Conservation (phyloP, 1,139 yeast genomes). For the Yamadazyma atlantica region DNA sequence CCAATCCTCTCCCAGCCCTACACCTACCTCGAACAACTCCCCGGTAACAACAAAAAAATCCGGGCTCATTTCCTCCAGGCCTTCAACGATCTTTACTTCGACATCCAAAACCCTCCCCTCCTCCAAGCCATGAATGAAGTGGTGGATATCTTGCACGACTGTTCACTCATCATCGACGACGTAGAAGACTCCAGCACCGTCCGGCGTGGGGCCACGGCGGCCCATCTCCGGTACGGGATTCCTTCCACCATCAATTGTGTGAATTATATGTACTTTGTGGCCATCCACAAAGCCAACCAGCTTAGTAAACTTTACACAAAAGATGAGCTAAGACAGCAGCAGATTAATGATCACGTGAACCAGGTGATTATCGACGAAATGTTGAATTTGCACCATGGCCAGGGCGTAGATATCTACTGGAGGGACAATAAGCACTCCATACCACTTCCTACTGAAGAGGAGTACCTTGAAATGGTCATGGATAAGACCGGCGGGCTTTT, state of each 20-base stretch:
- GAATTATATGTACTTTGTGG: constrained; percentile 76
- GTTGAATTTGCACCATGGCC: constrained; percentile 82
- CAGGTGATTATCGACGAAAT: constrained; percentile 63
- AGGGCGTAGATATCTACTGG: constrained; percentile 88
- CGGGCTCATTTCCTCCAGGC: constrained; percentile 29
- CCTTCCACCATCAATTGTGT: constrained; percentile 84
- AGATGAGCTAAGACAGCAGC: constrained; percentile 9
- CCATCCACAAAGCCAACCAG: constrained; percentile 49
- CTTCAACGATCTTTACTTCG: constrained; percentile 32
- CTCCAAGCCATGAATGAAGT: constrained; percentile 23
- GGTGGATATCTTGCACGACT: constrained; percentile 29
- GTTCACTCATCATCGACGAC: constrained; percentile 62
- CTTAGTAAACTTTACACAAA: constrained; percentile 18
- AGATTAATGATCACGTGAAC: constrained; percentile 15
- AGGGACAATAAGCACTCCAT: constrained; percentile 45
- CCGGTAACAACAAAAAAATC: constrained; percentile 34
- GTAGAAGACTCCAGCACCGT: constrained; percentile 74
- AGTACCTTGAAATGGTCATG: constrained; percentile 78
- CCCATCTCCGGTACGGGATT: constrained; percentile 72
- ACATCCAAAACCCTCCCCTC: constrained; percentile 20
- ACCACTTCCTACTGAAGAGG: constrained; percentile 62
- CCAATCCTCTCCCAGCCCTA: constrained; percentile 24
- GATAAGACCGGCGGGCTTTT: constrained; percentile 89
- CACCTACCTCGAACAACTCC: constrained; percentile 27
- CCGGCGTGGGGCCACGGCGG: constrained; percentile 76